Base-by-base conservation (phyloP, 257 asterid genomes). In the Gentiana macrophylla region DNA sequence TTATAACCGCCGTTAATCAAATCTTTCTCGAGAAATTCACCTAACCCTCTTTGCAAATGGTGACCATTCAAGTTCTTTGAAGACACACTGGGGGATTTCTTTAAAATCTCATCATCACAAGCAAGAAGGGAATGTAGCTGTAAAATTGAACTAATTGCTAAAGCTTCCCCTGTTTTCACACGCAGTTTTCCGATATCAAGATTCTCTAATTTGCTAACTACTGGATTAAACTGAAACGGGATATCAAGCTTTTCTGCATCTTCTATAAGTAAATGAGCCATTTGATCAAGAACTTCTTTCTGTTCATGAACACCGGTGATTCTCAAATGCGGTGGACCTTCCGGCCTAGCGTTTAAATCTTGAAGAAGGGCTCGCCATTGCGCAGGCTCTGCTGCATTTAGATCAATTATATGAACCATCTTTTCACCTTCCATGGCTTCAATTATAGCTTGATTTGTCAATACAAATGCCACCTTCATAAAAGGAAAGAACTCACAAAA, bases 341-440 rank as follows among this genome's bases (percentile, higher is more conserved):
- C 98, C 1, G 98, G 98, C 4, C 98, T 84, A 1, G 96, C 96
- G 8, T 95, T 80, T 70, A 90, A 56, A 76, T 84, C 96, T 6
- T 88, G 89, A n/a, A 90, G 89, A 50, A 90, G 77, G 0, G 94
- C 93, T 6, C 94, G 83, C 98, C 94, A 84, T 61, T 87, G 98
- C 0, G 81, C 60, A 0, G 98, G 94, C 52, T 86, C 98, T 0
- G 73, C 38, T 2, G 88, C 86, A 44, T 80, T 79, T 12, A 90
- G 75, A 70, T 90, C 98, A 15, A 90, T 65, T 5, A 90, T 84
- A 62, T 90, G 98, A 66, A 90, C 98, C 84, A 90, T 74, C 64
- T 79, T 90, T 46, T 90, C 98, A 0, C 98, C 98, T 74, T 86
- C 98, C 98, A 86, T 85, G 3, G 96, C 88, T 64, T 86, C 95